Evolutionary conservation across 768 basidiomycete species (phyloP).

Genomic region (Dacryopinax spathularia): DNA sequence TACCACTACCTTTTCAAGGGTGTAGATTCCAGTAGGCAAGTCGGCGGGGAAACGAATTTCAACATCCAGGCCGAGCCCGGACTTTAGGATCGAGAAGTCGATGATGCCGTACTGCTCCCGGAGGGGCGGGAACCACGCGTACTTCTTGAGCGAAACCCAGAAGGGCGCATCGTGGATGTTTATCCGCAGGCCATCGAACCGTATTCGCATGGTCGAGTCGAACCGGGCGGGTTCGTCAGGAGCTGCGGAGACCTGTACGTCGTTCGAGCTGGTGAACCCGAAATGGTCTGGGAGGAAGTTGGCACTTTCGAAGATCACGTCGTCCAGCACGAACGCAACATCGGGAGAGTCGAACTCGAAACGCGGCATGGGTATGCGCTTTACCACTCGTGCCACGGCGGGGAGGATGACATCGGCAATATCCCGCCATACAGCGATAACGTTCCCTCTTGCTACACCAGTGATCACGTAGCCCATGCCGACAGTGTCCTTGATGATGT

Average conservation of each 20-base stretch:
- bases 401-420: neutral
- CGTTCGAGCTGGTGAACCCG: neutral
- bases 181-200: neutral
- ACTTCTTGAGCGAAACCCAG: neutral
- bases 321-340: neutral
- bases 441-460: neutral
- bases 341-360: constrained; percentile 1
- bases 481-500: neutral
- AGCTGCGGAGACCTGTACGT: neutral
- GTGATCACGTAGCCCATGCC: neutral
- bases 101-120: neutral
- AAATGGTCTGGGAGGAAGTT: neutral
- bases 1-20: neutral
- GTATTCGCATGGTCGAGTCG: neutral
- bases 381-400: neutral
- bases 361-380: neutral
- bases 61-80: neutral
- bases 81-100: neutral
- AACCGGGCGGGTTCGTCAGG: neutral
- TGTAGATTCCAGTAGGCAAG: neutral
- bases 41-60: neutral
- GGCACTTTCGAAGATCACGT: neutral
- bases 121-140: neutral
- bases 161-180: neutral
- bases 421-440: neutral